A percentile compares a stretch with the other conserved stretches of the same genome.
These are phyloP conservation scores for Musa troglodytarum DNA, from an alignment of 176 grass and related monocot species.

Conservation along the genomic window DNA sequence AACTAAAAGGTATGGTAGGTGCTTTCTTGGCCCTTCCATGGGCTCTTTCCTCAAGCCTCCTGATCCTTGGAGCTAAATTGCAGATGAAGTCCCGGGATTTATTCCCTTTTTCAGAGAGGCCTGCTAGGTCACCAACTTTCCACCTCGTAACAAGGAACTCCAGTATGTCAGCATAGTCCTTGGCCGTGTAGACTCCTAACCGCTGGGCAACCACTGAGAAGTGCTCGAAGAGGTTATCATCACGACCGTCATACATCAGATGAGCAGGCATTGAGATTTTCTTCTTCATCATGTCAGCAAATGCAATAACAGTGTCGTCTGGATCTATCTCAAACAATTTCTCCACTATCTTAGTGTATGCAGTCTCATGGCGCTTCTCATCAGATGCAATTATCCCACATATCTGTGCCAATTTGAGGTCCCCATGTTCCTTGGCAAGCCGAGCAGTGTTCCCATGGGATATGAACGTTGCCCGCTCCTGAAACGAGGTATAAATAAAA, in stretches of 20 bases:
- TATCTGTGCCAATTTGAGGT: slow-evolving; percentile 80
- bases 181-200: slow-evolving; percentile 78
- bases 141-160: slow-evolving; percentile 85
- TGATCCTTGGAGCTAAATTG: slow-evolving; percentile 70
- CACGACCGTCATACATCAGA: slow-evolving; percentile 81
- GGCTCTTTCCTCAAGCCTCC: slow-evolving; percentile 73
- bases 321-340: slow-evolving; percentile 91
- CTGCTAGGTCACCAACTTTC: slow-evolving; percentile 53
- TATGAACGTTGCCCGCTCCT: slow-evolving; percentile 88
- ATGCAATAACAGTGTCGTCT: slow-evolving; percentile 54
- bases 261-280: slow-evolving; percentile 96
- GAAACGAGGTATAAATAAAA: slow-evolving; percentile 96
- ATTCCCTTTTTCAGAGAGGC: slow-evolving; percentile 60
- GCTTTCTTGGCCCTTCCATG: slow-evolving; percentile 62
- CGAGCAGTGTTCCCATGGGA: slow-evolving; percentile 92
- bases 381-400: slow-evolving; percentile 89
- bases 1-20: slow-evolving; percentile 57
- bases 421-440: slow-evolving; percentile 78
- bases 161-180: slow-evolving; percentile 85
- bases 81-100: slow-evolving; percentile 86
- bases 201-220: slow-evolving; percentile 81
- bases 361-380: slow-evolving; percentile 90
- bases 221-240: slow-evolving; percentile 83
- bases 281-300: slow-evolving; percentile 98
- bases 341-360: slow-evolving; percentile 93